Percentiles rank a stretch among this genome's conserved stretches.
Conservation (phyloP, 2,329 filamentous ascomycete species). For the Allantophomopsis lycopodina region DNA sequence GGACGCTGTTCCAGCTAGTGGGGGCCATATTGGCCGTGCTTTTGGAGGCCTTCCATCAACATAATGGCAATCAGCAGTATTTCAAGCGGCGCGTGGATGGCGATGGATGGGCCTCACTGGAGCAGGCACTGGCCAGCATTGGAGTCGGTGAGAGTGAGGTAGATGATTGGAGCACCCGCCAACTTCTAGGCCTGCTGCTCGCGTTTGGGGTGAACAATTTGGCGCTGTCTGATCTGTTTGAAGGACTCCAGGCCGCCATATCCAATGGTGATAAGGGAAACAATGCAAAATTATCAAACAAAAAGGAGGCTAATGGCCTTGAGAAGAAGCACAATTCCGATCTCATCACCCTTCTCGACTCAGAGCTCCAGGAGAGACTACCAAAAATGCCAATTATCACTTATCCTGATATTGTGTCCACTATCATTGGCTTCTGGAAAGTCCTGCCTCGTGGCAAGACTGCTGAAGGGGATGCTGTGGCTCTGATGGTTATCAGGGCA, state of each 20-base stretch:
- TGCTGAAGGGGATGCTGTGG: constrained; percentile 33
- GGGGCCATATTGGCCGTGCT: constrained; percentile 62
- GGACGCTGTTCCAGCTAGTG: constrained; percentile 52
- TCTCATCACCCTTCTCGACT: constrained; percentile 13
- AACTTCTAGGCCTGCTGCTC: constrained; percentile 72
- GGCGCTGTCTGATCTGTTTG: constrained; percentile 28
- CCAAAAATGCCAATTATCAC: constrained; percentile 35
- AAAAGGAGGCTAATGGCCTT: background rate
- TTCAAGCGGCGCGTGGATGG: constrained; percentile 65
- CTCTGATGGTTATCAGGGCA: constrained; percentile 43
- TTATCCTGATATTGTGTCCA: constrained; percentile 49
- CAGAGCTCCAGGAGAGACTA: constrained; percentile 32
- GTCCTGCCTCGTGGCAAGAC: constrained; percentile 37
- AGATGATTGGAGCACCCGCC: constrained; percentile 53
- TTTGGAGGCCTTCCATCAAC: constrained; percentile 49
- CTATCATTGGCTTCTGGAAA: constrained; percentile 50
- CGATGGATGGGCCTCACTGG: constrained; percentile 66
- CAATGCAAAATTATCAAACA: background rate
- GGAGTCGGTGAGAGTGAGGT: constrained; percentile 50
- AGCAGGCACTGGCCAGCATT: constrained; percentile 57
- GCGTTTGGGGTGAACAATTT: constrained; percentile 72
- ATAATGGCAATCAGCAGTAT: constrained; percentile 78
- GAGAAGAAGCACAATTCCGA: constrained; percentile 8
- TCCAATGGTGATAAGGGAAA: too few relatives aligned
- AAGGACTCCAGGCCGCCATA: background rate